Evolutionary conservation across 129 eudicot genomes (phyloP), one percentile per base, ranked within the genome.

Genomic region (Artemisia argyi): DNA sequence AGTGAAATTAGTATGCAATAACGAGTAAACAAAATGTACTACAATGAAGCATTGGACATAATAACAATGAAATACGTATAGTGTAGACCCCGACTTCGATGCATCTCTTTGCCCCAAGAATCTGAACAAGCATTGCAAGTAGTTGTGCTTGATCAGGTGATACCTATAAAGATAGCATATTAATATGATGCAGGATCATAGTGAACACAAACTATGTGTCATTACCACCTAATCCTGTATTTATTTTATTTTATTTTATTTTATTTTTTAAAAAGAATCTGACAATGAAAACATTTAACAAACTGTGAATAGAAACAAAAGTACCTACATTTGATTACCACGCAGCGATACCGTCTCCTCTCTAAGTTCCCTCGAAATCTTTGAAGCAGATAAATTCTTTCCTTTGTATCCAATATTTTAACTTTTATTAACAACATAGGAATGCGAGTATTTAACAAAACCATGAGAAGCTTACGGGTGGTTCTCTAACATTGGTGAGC

Each of bases 81-180:
- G 97, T 90, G 78, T 85, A 90, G 17, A 90, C 96, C 51, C 98
- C 97, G 68, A 94, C 89, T 88, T 94, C 98, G 32, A 94, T 88
- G 80, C 98, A 94, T 82, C 81, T 82, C 60, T 80, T 68, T 7
- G 98, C 97, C 73, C 96, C 98, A 22, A 87, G 87, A 75, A 88
- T 84, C 74, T 90, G 91, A 19, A 90, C 98, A 59, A 94, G 97
- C 97, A 94, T 90, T 54, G 97, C 97, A 70, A 94, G 96, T 53
- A 94, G 87, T 60, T 94, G 98, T 44, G 97, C 98, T 81, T 94
- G 98, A 90, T 94, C 98, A 72, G 97, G 98, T 49, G 98, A 85
- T 44, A 89, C 97, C 96, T 89, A 63, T 51, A 55, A 44, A 71
- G 58, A 75, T 42, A 75, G 42, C 78, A 73, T 6, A 18, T 28